Evolutionary conservation across 306 rosid species (phyloP).

Genomic region (Pterocarpus macrocarpus): DNA sequence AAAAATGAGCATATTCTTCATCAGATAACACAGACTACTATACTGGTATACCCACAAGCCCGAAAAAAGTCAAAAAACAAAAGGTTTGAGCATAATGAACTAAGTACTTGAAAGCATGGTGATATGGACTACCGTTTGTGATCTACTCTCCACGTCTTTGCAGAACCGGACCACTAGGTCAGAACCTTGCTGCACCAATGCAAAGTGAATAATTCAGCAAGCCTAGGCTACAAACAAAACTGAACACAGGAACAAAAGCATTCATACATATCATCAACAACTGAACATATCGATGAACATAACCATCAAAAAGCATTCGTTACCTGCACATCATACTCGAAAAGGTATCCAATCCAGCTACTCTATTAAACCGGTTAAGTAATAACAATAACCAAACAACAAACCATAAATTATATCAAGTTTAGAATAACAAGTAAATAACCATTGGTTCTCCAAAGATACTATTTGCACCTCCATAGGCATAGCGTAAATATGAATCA

Average conservation of each 20-base stretch:
- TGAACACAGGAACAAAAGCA: slow-evolving; percentile 27
- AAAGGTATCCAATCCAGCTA: slow-evolving; percentile 76
- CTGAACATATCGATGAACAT: background rate
- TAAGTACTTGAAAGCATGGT: slow-evolving; percentile 48
- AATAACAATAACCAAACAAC: slow-evolving; percentile 24
- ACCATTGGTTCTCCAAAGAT: background rate
- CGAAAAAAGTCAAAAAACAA: background rate
- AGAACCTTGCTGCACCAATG: slow-evolving; percentile 64
- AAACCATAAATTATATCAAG: background rate
- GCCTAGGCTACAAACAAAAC: slow-evolving; percentile 21
- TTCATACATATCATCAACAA: background rate
- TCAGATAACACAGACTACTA: slow-evolving; percentile 12
- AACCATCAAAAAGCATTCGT: slow-evolving; percentile 49
- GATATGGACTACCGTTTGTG: slow-evolving; percentile 74
- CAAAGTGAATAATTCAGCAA: slow-evolving; percentile 44
- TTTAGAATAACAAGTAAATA: background rate
- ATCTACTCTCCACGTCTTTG: slow-evolving; percentile 93
- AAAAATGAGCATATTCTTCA: background rate
- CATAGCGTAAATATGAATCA: background rate
- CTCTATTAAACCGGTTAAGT: slow-evolving; percentile 70
- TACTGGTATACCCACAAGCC: slow-evolving; percentile 16
- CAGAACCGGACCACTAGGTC: slow-evolving; percentile 88
- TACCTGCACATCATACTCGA: slow-evolving; percentile 82
- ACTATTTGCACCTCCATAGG: background rate
- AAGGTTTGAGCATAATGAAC: slow-evolving; percentile 25